Base-by-base conservation (phyloP, 2,329 filamentous ascomycete genomes). In the Ophiosphaerella korrae region DNA sequence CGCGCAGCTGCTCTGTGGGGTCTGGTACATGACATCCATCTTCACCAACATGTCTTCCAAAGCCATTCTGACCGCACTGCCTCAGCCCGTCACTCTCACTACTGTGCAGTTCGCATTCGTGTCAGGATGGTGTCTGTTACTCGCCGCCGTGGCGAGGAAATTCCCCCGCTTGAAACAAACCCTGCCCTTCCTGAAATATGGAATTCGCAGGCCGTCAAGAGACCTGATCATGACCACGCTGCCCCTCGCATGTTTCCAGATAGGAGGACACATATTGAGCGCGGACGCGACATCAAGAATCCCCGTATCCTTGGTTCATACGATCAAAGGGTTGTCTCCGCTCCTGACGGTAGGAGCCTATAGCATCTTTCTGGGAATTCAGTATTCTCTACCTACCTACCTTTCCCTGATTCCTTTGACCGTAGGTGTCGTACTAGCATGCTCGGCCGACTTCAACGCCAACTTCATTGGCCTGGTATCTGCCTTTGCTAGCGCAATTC, bases 41-140 rank as follows among this genome's bases (percentile, higher is more conserved):
- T 80, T 97, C 63, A 97, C 94, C 55, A 99, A 97, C 73, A 97
- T 94, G 2, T 97, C 94, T 21, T 97, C 94, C 45, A 99, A 99
- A 77, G 90, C 93, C 14, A 99, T 99, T 68, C 81, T 97, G 55
- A 97, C 91, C 62, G 89, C 90, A 37, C 90, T 97, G 60, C 86
- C 90, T 51, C 94, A 91, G 75, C 93, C 93, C 1, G 89, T 94
- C 29, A 97, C 93, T 16, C 83, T 97, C 64, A 97, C 93, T 1
- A 82, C 96, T 50, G 82, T 96, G 44, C 94, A 99, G 80, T 99
- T 99, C 76, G 88, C 86, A 50, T 92, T 97, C 66, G 93, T 99
- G 35, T 90, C 90, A 9, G 85, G 87, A 48, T 94, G 92, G 80
- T 99, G 94, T 74, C 72, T 97, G 23, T 73, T 92, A 44, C 83